phyloP scores from a whole-genome alignment of 2,329 filamentous ascomycete genomes.

The Leptographium lundbergii region DNA sequence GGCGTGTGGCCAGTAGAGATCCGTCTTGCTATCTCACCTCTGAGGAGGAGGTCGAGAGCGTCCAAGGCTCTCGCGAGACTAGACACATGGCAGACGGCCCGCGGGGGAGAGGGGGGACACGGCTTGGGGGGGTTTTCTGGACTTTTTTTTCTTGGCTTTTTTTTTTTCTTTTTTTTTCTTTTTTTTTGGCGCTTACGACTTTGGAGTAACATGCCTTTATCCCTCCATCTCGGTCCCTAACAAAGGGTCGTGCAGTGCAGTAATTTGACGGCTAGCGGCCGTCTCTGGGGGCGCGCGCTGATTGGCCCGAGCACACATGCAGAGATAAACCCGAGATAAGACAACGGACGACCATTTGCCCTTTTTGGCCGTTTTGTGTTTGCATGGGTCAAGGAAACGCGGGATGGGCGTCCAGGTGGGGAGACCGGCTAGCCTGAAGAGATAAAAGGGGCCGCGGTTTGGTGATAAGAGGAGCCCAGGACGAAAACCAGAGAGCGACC shows the following conservation, averaged over 20 bases:
- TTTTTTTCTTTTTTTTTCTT: background rate
- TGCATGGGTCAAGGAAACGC: constrained; percentile 2
- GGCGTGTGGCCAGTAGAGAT: background rate
- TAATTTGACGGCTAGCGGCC: background rate
- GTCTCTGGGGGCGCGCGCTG: background rate
- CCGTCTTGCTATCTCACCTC: background rate
- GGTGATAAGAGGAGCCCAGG: background rate
- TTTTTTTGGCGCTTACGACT: background rate
- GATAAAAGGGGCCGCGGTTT: background rate
- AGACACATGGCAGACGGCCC: background rate
- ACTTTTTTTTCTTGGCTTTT: background rate
- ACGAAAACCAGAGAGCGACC: no score
- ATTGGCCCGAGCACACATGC: background rate
- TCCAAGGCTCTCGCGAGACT: background rate
- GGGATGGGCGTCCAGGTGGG: background rate
- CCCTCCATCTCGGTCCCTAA: no score
- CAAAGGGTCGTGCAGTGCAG: background rate
- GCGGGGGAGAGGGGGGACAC: background rate
- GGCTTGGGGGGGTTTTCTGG: background rate
- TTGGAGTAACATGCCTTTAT: no score
- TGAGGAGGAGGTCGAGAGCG: background rate
- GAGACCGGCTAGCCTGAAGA: background rate
- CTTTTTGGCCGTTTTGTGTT: background rate
- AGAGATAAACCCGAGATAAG: constrained; percentile 8
- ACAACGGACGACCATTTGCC: constrained; percentile 6